Conservation (phyloP, 345 rosid species). For the Erodium maritimum region DNA sequence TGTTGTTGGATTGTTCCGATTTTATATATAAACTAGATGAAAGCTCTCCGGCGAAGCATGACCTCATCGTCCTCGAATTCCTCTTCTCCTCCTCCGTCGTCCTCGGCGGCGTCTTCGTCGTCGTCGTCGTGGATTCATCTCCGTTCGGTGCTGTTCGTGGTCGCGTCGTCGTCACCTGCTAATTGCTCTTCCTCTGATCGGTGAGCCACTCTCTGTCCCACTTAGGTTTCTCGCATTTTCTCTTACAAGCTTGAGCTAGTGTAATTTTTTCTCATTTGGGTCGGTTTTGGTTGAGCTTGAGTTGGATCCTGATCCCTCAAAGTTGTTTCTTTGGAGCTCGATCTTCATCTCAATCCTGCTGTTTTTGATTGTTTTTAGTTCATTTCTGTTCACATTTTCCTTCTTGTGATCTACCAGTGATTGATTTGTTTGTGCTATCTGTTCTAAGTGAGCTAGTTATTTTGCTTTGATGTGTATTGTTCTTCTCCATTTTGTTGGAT, state of each 20-base stretch:
- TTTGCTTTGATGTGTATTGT: too few relatives aligned
- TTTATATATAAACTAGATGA: slow-evolving; percentile 39
- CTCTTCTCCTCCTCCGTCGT: slow-evolving; percentile 49
- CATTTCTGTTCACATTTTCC: too few relatives aligned
- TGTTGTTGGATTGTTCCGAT: background rate
- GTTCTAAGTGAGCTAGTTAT: too few relatives aligned
- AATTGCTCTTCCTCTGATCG: slow-evolving; percentile 61
- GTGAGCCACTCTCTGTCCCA: slow-evolving; percentile 33
- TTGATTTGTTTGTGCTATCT: too few relatives aligned
- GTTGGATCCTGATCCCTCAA: slow-evolving; percentile 25
- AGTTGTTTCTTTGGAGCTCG: too few relatives aligned
- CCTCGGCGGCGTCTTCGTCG: slow-evolving; percentile 28
- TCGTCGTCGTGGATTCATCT: slow-evolving; percentile 74
- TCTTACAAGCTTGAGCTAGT: background rate
- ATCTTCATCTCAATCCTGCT: too few relatives aligned
- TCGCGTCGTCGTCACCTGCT: slow-evolving; percentile 72
- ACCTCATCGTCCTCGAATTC: slow-evolving; percentile 50
- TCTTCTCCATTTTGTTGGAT: too few relatives aligned
- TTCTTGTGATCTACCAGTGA: too few relatives aligned
- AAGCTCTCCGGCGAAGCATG: slow-evolving; percentile 70
- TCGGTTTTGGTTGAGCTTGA: background rate
- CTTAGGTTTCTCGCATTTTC: background rate
- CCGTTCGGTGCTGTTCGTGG: slow-evolving; percentile 80
- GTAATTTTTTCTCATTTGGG: too few relatives aligned
- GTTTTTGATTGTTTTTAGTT: too few relatives aligned